Evolutionary conservation across 73 alveolate species (phyloP), one percentile per base, ranked within the genome.

Genomic region (Paraurostyla sp.): DNA sequence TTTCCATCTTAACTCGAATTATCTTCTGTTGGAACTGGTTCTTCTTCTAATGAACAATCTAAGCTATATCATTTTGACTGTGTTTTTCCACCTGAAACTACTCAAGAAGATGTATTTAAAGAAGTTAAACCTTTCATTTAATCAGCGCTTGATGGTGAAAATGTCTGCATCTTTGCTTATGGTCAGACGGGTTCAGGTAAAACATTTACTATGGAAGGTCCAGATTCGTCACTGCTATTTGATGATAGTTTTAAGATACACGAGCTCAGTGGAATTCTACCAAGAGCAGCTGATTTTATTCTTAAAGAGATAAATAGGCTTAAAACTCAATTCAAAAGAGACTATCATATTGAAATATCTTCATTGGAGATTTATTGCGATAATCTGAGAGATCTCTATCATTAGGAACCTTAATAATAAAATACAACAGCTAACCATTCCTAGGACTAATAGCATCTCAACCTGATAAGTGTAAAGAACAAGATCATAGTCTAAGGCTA

Each of bases 101-200:
- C 91, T 11, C 87, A 91, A 86, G 33, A 46, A 2, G 45, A 84
- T 25, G 82, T 91, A 0, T 91, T 85, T 73, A 65, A 65, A 59
- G 96, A 91, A 85, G 90, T 85, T 3, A 69, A 85, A 36, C 87
- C 91, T 29, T 84, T 83, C 57, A 90, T 90, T 6, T 69, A 90
- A 63, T 38, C 88, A 4, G 91, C 91, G 59, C 50, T 84, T 0
- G 91, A 85, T 68, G 93, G 93, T 4, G 91, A 91, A 85, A 91
- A 91, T 71, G 87, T 91, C n/a, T 84, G 93, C 43, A 69, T 91
- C 2, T 85, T 91, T 45, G 93, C 96, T n/a, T 91, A 91, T 85
- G 96, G 96, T 0, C 83, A 91, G 58, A 91, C 96, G 0, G 86
- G 93, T 43, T 60, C 96, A 2, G 96, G 96, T 52, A 91, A 91